Conservation (phyloP, 2,329 filamentous ascomycete species). For the Cadophora sp. region DNA sequence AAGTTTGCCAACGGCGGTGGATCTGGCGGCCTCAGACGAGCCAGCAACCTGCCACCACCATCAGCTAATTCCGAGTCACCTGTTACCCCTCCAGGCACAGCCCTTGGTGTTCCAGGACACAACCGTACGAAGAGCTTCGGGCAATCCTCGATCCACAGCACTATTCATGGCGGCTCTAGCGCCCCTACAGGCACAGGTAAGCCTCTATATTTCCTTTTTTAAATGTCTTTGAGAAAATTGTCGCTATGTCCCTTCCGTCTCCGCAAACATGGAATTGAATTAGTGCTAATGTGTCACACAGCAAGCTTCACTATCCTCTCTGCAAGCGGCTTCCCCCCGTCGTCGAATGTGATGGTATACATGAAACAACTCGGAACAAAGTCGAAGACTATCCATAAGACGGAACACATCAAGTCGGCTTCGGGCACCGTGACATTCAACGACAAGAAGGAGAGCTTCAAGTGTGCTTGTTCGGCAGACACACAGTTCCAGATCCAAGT, state of each 20-base stretch:
- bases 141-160: conserved; percentile 71
- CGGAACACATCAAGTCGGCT: conserved; percentile 82
- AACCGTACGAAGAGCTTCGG: conserved; percentile 64
- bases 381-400: conserved; percentile 86
- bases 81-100: conserved; percentile 41
- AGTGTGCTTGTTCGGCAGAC: conserved; percentile 78
- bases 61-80: conserved; percentile 21
- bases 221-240: not conserved
- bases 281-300: not conserved
- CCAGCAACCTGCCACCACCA: conserved; percentile 29
- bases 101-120: conserved; percentile 35
- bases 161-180: conserved; percentile 57
- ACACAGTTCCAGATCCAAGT: conserved; percentile 86
- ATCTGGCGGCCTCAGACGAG: conserved; percentile 32
- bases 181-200: conserved; percentile 67
- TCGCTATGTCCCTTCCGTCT: too few species aligned
- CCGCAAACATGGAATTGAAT: not conserved
- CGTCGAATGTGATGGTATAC: conserved; percentile 79
- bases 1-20: conserved; percentile 43
- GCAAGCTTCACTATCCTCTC: conserved; percentile 83
- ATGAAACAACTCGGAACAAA: conserved; percentile 73
- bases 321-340: conserved; percentile 77
- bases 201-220: not conserved
- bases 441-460: conserved; percentile 72
- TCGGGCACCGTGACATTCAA: conserved; percentile 72